Evolutionary conservation across 805 yeast species (phyloP).

Genomic region (Ogataea zsoltii): DNA sequence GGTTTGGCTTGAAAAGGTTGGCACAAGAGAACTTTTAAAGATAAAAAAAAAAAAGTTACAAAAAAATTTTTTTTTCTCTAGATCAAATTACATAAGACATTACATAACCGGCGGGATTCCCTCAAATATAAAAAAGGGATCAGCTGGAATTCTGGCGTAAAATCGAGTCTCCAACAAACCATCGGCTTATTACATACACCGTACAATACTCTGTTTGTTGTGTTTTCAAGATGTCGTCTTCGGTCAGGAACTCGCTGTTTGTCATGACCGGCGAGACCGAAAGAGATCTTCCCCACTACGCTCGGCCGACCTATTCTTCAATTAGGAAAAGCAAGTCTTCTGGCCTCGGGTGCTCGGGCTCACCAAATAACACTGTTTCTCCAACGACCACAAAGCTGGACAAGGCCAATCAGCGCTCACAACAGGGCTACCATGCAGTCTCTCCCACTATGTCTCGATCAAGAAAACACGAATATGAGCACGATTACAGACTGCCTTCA

Average conservation of each 20-base stretch:
- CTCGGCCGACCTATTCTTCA: conserved; percentile 25
- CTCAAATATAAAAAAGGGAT: not conserved
- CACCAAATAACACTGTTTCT: not conserved
- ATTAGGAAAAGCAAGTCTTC: conserved; percentile 20
- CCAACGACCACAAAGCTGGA: not conserved
- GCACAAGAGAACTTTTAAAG: not conserved
- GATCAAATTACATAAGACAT: not conserved
- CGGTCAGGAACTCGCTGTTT: conserved; percentile 10
- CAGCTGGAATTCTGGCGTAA: not conserved
- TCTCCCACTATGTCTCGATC: not conserved
- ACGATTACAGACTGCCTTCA: conserved; percentile 1
- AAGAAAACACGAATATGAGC: not conserved
- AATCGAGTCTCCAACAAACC: not conserved
- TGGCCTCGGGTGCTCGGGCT: not conserved
- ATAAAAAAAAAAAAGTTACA: not conserved
- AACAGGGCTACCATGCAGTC: not conserved
- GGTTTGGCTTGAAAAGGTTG: no score
- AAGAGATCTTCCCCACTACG: conserved; percentile 24
- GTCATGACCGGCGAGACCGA: conserved; percentile 14
- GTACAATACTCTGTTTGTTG: no score
- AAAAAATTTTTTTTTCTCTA: conserved; percentile 2
- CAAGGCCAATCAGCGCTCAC: not conserved
- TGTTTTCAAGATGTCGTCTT: not conserved
- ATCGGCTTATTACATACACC: no score
- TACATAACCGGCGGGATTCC: not conserved